These are phyloP conservation scores for Geranomyces michiganensis DNA, from an alignment of 192 early-diverging fungal species.

Conservation along the genomic window DNA sequence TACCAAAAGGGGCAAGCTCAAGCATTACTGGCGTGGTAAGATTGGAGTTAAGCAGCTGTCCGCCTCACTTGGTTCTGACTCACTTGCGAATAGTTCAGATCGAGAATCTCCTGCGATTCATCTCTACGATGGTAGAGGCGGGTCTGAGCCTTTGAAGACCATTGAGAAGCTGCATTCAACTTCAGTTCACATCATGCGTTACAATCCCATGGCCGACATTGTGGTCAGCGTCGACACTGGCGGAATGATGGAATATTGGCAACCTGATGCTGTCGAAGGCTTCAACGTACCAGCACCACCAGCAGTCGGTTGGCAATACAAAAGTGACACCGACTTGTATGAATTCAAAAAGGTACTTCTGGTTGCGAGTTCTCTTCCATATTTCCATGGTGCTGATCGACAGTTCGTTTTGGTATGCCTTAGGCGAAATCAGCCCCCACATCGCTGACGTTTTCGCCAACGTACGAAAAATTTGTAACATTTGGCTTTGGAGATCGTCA, in stretches of 20 bases:
- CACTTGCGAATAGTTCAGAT: slow-evolving; percentile 65
- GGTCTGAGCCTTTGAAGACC: slow-evolving; percentile 64
- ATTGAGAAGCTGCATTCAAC: slow-evolving; percentile 68
- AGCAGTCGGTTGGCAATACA: slow-evolving; percentile 69
- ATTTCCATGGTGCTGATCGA: neutral
- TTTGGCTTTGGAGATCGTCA: slow-evolving; percentile 81
- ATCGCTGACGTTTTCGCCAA: slow-evolving; percentile 79
- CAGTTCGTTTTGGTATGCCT: neutral
- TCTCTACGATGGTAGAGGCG: slow-evolving; percentile 79
- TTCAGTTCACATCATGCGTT: slow-evolving; percentile 81
- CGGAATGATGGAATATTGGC: slow-evolving; percentile 97
- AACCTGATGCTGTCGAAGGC: slow-evolving; percentile 56
- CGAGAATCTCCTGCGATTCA: slow-evolving; percentile 68
- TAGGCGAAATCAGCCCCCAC: slow-evolving; percentile 73
- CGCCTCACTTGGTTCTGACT: too few relatives aligned
- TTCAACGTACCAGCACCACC: slow-evolving; percentile 24
- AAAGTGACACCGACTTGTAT: slow-evolving; percentile 94
- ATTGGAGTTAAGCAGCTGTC: neutral
- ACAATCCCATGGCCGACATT: slow-evolving; percentile 72
- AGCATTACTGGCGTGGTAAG: slow-evolving; percentile 77
- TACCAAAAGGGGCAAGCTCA: slow-evolving; percentile 83
- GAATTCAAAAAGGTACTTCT: slow-evolving; percentile 88
- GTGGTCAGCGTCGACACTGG: slow-evolving; percentile 81
- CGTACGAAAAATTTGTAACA: slow-evolving; percentile 83
- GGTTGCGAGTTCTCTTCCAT: neutral